Conservation (phyloP, 176 grass and related monocot species). For the Lolium multiflorum region DNA sequence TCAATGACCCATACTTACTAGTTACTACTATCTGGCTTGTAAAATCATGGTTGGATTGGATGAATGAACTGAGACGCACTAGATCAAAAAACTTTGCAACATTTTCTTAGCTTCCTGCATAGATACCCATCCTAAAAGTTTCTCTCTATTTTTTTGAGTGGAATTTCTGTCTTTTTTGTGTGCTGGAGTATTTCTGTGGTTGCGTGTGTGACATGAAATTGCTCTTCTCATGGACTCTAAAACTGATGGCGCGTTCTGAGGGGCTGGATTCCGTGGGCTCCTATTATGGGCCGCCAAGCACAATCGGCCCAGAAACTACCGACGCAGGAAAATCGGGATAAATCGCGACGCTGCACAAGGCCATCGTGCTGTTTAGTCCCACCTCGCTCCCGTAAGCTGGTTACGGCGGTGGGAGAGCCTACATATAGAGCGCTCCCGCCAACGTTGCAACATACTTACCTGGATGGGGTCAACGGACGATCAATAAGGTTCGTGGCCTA, state of each 20-base stretch:
- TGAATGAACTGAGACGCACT: not conserved
- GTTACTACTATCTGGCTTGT: not conserved
- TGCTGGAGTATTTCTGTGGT: no score
- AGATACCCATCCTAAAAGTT: not conserved
- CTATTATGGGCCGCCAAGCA: not conserved
- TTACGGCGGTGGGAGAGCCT: not conserved
- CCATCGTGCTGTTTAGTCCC: not conserved
- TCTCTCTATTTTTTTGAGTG: no score
- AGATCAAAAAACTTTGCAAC: not conserved
- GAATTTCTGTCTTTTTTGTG: no score
- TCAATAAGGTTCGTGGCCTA: not conserved
- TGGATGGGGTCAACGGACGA: conserved; percentile 7
- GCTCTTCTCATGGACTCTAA: not conserved
- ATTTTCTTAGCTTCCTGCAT: not conserved
- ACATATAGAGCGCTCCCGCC: not conserved
- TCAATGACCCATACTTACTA: not conserved
- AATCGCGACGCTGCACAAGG: not conserved
- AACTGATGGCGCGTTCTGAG: not conserved
- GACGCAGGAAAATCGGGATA: no score
- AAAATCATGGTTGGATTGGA: not conserved
- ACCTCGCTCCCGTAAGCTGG: not conserved
- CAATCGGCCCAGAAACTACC: not conserved
- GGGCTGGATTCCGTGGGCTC: not conserved
- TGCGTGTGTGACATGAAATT: not conserved
- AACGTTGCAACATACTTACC: not conserved